Evolutionary conservation across 2,329 filamentous ascomycete species (phyloP).

Genomic region (Fusarium subglutinans): DNA sequence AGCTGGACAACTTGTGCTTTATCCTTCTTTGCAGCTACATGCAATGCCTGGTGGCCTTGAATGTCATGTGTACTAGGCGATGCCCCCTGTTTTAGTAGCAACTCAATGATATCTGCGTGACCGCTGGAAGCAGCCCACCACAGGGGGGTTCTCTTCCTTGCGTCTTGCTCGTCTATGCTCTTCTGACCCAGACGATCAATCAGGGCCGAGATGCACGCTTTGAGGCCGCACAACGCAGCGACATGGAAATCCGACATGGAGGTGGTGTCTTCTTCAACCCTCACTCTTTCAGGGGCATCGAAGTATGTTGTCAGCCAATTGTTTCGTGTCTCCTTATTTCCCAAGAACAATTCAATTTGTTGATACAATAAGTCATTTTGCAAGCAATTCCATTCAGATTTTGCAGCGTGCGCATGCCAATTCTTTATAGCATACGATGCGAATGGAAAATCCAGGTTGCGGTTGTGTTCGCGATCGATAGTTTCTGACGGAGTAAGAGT

Average conservation of each 20-base stretch:
- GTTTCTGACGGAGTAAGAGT: neutral
- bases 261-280: neutral
- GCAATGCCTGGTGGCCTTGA: conserved; percentile 43
- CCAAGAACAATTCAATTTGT: conserved; percentile 9
- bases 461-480: neutral
- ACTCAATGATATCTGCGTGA: conserved; percentile 21
- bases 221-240: conserved; percentile 19
- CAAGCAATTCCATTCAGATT: neutral
- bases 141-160: neutral
- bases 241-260: conserved; percentile 19
- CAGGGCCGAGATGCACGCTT: neutral
- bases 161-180: neutral
- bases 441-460: conserved; percentile 22
- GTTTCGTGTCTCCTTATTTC: neutral
- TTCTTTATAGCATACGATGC: conserved; percentile 13
- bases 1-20: neutral
- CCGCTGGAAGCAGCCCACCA: conserved; percentile 42
- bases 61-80: conserved; percentile 34
- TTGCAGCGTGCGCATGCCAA: conserved; percentile 17
- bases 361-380: neutral
- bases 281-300: too few relatives aligned
- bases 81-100: conserved; percentile 40
- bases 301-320: conserved; percentile 3
- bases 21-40: conserved; percentile 44
- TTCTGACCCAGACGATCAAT: neutral